Evolutionary conservation across 2,329 filamentous ascomycete species (phyloP), one percentile per base, ranked within the genome.

Genomic region (Hymenoscyphus infarciens): DNA sequence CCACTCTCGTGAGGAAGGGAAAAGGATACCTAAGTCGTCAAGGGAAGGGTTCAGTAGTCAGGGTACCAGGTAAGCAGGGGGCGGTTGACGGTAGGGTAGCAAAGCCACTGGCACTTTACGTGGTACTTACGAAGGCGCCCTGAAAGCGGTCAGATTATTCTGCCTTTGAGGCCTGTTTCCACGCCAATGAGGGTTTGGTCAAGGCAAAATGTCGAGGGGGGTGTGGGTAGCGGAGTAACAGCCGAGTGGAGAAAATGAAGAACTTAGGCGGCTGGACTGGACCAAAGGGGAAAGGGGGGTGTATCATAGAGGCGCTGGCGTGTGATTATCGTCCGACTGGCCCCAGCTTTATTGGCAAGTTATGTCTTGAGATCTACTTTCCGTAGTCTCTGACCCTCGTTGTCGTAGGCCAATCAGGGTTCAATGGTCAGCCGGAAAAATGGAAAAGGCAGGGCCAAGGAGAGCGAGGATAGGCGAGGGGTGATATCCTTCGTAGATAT

Each of bases 121-220:
- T 52, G 45, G 45, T 52, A 52, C 45, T 25, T 22, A 13, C 19
- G 19, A 52, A 49, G 8, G 35, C n/a, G 27, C 56, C 33, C 56
- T 45, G 56, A 39, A 42, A 39, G 56, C 56, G 56, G 56, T 57
- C 56, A 57, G 56, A 57, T 39, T 35, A 16, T 27, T 39, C 56
- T 57, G 45, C 45, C 45, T 52, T 8, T 25, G 10, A 49, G 19
- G 11, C 42, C 42, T 49, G 42, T 22, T 49, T 49, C 42, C 42
- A 49, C 7, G n/a, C 19, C n/a, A 22, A 8, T 45, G 42, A 19
- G 16, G 42, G 42, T 45, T 27, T 27, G 25, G 25, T 27, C 25
- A 25, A 49, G 19, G 45, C 11, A 11, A 52, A 52, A 27, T 10
- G 19, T 22, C 45, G 45, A 52, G 45, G 55, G 45, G 55, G 56